Conservation (phyloP, 441 rosid genomes). For the Populus hybrid region DNA sequence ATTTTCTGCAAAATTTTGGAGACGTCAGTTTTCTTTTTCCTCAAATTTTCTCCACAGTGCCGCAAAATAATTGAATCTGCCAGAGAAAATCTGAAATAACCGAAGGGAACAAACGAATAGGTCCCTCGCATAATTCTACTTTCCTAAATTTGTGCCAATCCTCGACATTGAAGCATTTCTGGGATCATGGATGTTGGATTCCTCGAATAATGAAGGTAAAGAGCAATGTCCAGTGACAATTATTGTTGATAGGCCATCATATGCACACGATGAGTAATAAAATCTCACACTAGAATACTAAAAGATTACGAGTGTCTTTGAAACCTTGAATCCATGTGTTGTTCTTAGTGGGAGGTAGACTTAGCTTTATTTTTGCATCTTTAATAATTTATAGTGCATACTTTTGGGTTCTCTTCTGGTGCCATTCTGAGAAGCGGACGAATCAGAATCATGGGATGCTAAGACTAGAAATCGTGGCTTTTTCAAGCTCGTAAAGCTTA, state of each 20-base stretch:
- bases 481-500: too few species aligned
- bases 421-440: slow-evolving; percentile 1
- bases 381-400: too few species aligned
- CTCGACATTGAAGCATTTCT: neutral
- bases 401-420: neutral
- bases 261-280: neutral
- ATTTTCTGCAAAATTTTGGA: neutral
- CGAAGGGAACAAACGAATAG: too few species aligned
- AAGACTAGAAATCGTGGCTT: too few species aligned
- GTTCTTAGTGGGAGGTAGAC: neutral
- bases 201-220: neutral
- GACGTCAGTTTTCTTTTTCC: neutral
- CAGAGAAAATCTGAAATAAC: too few species aligned
- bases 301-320: neutral
- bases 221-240: neutral
- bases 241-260: neutral
- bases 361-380: neutral
- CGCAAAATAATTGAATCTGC: neutral
- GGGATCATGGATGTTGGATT: neutral
- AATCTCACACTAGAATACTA: neutral
- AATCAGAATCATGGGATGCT: neutral
- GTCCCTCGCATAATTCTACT: neutral
- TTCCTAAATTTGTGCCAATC: neutral
- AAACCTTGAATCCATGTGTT: neutral
- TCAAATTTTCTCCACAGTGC: neutral